Percentiles rank a stretch among this genome's conserved stretches.
Evolutionary conservation across 352 stramenopile genomes (phyloP).

Genomic region (Globisporangium canariense): DNA sequence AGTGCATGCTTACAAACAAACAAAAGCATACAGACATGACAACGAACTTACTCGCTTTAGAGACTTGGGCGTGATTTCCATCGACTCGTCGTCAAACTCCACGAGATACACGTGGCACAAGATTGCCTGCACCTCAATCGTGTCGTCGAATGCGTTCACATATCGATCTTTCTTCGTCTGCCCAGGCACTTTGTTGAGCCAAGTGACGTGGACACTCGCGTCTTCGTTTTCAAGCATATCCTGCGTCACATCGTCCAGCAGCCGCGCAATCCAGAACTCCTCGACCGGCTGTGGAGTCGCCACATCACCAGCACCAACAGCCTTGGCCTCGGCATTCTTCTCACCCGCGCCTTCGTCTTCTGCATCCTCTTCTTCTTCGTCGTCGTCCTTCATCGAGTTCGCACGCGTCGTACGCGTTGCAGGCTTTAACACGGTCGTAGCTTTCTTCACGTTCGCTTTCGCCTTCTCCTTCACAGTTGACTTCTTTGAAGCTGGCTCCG

Average conservation of each 20-base stretch:
- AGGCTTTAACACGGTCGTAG: not conserved
- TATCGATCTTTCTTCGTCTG: slow-evolving; percentile 28
- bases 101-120: slow-evolving; percentile 67
- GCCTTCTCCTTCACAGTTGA: not conserved
- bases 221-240: slow-evolving; percentile 58
- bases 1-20: not conserved
- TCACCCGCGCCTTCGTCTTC: slow-evolving; percentile 7
- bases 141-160: slow-evolving; percentile 55
- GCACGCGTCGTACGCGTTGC: not conserved
- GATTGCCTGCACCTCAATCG: slow-evolving; percentile 60
- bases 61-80: slow-evolving; percentile 69
- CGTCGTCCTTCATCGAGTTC: not conserved
- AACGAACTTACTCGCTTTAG: slow-evolving; percentile 32
- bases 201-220: slow-evolving; percentile 49
- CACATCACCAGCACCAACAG: not conserved
- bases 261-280: slow-evolving; percentile 66
- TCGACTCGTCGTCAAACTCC: slow-evolving; percentile 30
- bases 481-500: not conserved
- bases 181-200: slow-evolving; percentile 42
- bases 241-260: slow-evolving; percentile 74
- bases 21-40: not conserved
- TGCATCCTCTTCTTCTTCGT: slow-evolving; percentile 5
- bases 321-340: not conserved
- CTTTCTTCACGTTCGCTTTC: slow-evolving; percentile 14
- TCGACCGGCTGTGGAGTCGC: slow-evolving; percentile 13